These are phyloP conservation scores for Hypseocharis bilobata DNA, from an alignment of 441 rosid species.

Conservation along the genomic window DNA sequence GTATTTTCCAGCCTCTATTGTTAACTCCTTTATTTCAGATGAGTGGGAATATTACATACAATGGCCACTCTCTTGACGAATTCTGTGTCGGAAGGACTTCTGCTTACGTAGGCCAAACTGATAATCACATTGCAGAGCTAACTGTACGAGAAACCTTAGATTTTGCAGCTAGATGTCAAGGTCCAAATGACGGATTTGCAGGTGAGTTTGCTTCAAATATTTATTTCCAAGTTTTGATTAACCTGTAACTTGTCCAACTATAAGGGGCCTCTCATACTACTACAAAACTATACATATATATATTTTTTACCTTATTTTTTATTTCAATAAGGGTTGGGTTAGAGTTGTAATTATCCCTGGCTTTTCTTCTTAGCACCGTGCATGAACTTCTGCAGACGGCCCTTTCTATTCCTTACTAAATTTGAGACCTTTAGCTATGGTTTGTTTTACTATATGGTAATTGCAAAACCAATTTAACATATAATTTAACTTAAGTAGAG, in stretches of 20 bases:
- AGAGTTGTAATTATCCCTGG: no score
- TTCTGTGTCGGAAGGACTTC: conserved; percentile 75
- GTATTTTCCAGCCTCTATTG: no score
- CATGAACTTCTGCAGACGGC: no score
- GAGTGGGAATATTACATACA: conserved; percentile 64
- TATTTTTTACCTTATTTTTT: not conserved
- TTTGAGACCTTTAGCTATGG: no score
- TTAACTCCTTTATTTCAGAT: conserved; percentile 30
- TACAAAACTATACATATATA: no score
- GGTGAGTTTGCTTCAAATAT: conserved; percentile 31
- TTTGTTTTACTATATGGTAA: no score
- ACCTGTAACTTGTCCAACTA: not conserved
- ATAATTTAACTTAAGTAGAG: no score
- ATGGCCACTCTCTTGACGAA: conserved; percentile 52
- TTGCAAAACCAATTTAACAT: no score
- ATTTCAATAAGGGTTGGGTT: no score
- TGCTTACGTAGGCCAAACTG: conserved; percentile 87
- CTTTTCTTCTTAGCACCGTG: no score
- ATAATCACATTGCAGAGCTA: conserved; percentile 79
- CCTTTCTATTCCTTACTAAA: no score
- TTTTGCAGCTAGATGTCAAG: conserved; percentile 91
- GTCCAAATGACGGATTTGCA: conserved; percentile 72
- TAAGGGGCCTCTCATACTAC: not conserved
- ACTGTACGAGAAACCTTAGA: conserved; percentile 91
- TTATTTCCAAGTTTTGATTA: not conserved